Base-by-base conservation (phyloP, 345 rosid species). In the Raphanus raphanistrum region DNA sequence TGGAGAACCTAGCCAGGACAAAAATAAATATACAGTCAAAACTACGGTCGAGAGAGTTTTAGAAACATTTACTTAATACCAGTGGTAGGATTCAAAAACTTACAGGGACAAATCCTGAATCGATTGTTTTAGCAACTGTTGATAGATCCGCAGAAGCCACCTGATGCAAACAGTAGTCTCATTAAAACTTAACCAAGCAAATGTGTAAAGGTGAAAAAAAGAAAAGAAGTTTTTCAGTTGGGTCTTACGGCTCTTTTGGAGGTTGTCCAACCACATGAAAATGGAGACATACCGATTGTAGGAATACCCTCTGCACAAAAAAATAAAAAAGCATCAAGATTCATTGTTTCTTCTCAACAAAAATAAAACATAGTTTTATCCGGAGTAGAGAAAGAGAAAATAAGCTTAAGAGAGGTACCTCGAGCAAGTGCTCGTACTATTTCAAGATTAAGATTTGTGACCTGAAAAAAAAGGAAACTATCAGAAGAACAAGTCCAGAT, bases 101-200 rank as follows among this genome's bases (percentile, higher is more conserved):
- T 86, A 92, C 98, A 74, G 98, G 97, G 74, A 94, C 78, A 77
- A 94, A 88, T 58, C 97, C 98, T n/a, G 95, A 88, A 70, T 87
- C 79, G 12, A 92, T 84, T 2, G 98, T 84, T 79, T 87, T 86
- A 32, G 84, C 71, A 59, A 92, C 89, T 41, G 84, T 79, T 26
- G 88, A 85, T 66, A 90, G 54, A 86, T 92, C 89, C 45, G 94
- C 89, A 69, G 89, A 83, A 74, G 82, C 80, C 41, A 94, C 83
- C 98, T 92, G 84, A 50, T 75, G 59, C 62, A 80, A 71, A 58
- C 3, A 75, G 68, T 0, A 76, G n/a, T 48, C 58, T 61, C 21
- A 59, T 29, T 16, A 65, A 27, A 58, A 65, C 12, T 28, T 41
- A 77, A 66, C 33, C 25, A 8, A 41, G 15, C 6, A 41, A 32